A percentile compares a stretch with the other conserved stretches of the same genome.
Conservation (phyloP, 2,329 filamentous ascomycete species). For the Ceratocystis ficicola region DNA sequence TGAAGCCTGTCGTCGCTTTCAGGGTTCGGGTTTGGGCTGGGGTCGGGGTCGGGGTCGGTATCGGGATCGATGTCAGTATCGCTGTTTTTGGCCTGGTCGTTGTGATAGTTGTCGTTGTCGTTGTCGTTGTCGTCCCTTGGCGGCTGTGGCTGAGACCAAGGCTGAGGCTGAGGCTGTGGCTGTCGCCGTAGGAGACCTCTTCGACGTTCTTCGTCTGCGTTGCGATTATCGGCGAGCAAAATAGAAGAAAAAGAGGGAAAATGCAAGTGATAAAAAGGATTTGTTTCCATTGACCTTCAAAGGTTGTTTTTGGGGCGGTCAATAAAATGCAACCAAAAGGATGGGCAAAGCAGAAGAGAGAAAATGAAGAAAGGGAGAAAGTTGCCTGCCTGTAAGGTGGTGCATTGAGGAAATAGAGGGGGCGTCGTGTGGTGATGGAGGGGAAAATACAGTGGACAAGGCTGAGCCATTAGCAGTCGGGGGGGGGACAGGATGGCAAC, state of each 20-base stretch:
- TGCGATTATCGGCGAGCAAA: not conserved
- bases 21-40: not conserved
- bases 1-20: no score
- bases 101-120: not conserved
- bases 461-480: not conserved
- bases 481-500: not conserved
- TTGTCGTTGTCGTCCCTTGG: not conserved
- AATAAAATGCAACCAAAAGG: not conserved
- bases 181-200: not conserved
- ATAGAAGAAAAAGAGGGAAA: not conserved
- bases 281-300: conserved; percentile 13
- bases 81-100: not conserved
- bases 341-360: not conserved
- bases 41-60: not conserved
- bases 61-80: not conserved
- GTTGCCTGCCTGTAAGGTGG: not conserved
- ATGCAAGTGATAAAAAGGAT: not conserved
- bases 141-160: not conserved
- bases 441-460: not conserved
- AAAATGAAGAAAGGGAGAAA: not conserved
- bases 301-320: not conserved
- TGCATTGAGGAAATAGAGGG: not conserved
- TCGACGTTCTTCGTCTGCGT: not conserved
- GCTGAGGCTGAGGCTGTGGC: not conserved
- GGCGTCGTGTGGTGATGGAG: not conserved